These are phyloP conservation scores for Hypoxylon crocopeplum DNA, from an alignment of 495 filamentous ascomycete genomes.

Conservation along the genomic window DNA sequence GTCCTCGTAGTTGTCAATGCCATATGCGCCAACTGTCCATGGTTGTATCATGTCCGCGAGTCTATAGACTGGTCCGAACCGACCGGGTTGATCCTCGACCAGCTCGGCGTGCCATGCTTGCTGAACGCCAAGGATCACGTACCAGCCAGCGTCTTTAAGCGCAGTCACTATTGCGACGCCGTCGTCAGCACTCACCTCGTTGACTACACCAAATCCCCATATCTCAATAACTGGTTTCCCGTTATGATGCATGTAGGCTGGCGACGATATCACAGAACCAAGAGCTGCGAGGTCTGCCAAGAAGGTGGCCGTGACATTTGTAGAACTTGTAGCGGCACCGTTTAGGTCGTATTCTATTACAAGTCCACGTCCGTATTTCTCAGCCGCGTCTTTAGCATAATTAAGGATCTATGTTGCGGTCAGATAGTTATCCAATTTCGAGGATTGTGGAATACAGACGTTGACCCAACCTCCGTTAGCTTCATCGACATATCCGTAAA, in stretches of 20 bases:
- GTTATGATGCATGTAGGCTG: conserved; percentile 42
- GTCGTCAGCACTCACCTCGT: conserved; percentile 33
- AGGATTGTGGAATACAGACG: conserved; percentile 1
- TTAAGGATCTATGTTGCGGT: conserved; percentile 33
- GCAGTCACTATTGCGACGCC: conserved; percentile 38
- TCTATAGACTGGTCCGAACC: conserved; percentile 36
- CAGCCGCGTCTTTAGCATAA: conserved; percentile 34
- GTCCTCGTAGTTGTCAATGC: conserved; percentile 28
- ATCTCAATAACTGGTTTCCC: conserved; percentile 43
- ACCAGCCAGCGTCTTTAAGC: conserved; percentile 37
- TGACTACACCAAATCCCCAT: conserved; percentile 40
- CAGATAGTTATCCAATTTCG: background rate
- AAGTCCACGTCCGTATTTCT: conserved; percentile 43
- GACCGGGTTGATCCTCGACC: conserved; percentile 26
- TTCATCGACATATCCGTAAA: conserved; percentile 41
- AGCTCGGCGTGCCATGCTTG: conserved; percentile 39
- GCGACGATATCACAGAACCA: conserved; percentile 33
- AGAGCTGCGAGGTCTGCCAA: conserved; percentile 35
- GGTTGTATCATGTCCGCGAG: conserved; percentile 43
- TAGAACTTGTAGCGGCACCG: conserved; percentile 26
- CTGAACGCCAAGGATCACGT: conserved; percentile 40
- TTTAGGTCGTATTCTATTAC: conserved; percentile 44
- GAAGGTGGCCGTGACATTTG: conserved; percentile 29
- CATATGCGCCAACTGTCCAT: conserved; percentile 42
- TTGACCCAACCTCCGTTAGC: conserved; percentile 37